These are phyloP conservation scores for Ilex asprella DNA, from an alignment of 257 asterid species.

Conservation along the genomic window DNA sequence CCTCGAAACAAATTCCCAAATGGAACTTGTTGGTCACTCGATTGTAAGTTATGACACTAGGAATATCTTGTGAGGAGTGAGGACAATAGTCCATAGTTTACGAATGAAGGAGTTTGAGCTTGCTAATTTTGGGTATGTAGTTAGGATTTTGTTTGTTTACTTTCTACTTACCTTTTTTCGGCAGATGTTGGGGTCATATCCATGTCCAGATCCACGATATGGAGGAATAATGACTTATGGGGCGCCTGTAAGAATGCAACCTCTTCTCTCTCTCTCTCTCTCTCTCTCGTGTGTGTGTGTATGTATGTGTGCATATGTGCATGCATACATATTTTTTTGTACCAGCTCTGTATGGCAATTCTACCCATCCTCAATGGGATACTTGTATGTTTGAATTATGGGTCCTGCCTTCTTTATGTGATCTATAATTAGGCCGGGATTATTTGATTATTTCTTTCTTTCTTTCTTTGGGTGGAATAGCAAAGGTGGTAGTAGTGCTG, in stretches of 20 bases:
- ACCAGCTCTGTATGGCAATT: too few relatives aligned
- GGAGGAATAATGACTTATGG: slow-evolving; percentile 61
- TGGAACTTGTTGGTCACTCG: slow-evolving; percentile 77
- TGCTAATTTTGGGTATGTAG: not conserved
- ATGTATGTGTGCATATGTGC: not conserved
- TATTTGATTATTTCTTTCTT: too few relatives aligned
- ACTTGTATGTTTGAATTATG: too few relatives aligned
- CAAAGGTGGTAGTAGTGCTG: too few relatives aligned
- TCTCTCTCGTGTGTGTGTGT: not conserved
- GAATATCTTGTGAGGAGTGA: too few relatives aligned
- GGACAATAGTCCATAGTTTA: not conserved
- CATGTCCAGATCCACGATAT: slow-evolving; percentile 57
- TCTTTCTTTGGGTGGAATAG: too few relatives aligned
- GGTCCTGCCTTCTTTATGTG: too few relatives aligned
- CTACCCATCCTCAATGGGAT: too few relatives aligned
- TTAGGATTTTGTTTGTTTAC: not conserved
- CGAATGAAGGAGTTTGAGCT: not conserved
- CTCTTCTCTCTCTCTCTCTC: slow-evolving; percentile 5
- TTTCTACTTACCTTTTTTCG: slow-evolving; percentile 10
- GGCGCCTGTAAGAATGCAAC: slow-evolving; percentile 49
- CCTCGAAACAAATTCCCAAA: slow-evolving; percentile 39
- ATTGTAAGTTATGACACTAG: slow-evolving; percentile 33
- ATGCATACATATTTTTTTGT: too few relatives aligned
- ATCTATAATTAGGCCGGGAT: too few relatives aligned
- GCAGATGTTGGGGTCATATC: slow-evolving; percentile 74